Percentiles rank a stretch among this genome's conserved stretches.
phyloP scores from a whole-genome alignment of 495 filamentous ascomycete species.

The Xylaria nigripes region DNA sequence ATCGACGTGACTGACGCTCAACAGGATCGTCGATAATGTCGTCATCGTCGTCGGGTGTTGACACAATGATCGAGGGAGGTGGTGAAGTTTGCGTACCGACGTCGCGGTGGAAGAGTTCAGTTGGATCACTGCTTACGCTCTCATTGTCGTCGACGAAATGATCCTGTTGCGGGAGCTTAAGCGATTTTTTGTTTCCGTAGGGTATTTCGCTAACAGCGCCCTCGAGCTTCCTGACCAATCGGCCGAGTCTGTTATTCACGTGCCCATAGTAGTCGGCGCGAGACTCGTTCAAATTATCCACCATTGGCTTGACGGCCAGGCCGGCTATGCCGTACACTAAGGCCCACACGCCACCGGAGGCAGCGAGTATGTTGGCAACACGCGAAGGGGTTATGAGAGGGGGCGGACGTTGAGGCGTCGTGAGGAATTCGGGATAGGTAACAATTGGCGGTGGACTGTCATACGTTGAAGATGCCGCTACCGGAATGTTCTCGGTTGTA shows the following conservation, averaged over 20 bases:
- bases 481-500: slow-evolving; percentile 13
- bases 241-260: slow-evolving; percentile 52
- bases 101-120: slow-evolving; percentile 87
- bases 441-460: slow-evolving; percentile 72
- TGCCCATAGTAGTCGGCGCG: slow-evolving; percentile 72
- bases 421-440: slow-evolving; percentile 93
- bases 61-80: slow-evolving; percentile 27
- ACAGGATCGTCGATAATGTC: slow-evolving; percentile 34
- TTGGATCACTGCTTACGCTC: slow-evolving; percentile 51
- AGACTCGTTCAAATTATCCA: slow-evolving; percentile 60
- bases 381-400: slow-evolving; percentile 71
- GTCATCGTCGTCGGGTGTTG: slow-evolving; percentile 16
- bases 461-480: slow-evolving; percentile 18
- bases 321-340: slow-evolving; percentile 74
- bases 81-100: slow-evolving; percentile 78
- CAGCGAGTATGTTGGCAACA: slow-evolving; percentile 70
- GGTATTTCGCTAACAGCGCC: slow-evolving; percentile 53
- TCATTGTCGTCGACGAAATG: slow-evolving; percentile 27
- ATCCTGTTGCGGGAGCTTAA: slow-evolving; percentile 12
- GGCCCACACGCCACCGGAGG: slow-evolving; percentile 59
- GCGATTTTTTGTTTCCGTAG: slow-evolving; percentile 17
- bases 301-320: slow-evolving; percentile 78
- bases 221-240: slow-evolving; percentile 68
- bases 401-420: slow-evolving; percentile 48
- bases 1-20: slow-evolving; percentile 23